These are phyloP conservation scores for Melampsora americana DNA, from an alignment of 1,284 basidiomycete species.

Conservation along the genomic window DNA sequence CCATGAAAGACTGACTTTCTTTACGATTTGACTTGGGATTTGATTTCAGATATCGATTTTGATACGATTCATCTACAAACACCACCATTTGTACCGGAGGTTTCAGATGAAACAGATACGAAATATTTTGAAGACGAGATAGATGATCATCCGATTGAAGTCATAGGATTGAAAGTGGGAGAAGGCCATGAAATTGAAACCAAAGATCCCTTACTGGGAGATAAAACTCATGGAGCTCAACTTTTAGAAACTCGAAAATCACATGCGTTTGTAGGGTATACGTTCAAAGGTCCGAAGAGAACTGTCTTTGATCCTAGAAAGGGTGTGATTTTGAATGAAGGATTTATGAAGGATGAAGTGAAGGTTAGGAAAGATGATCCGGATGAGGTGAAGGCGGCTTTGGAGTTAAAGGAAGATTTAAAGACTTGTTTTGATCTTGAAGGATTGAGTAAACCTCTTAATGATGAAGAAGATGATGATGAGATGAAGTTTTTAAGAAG, in stretches of 20 bases:
- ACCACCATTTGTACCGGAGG: conserved; percentile 82
- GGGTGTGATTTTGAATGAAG: conserved; percentile 10
- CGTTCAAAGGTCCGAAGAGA: conserved; percentile 57
- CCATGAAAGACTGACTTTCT: neutral
- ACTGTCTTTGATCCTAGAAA: conserved; percentile 42
- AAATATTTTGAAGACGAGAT: conserved; percentile 70
- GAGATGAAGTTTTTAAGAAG: too few species aligned
- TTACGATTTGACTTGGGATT: neutral
- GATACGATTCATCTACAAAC: conserved; percentile 70
- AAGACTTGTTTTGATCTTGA: too few species aligned
- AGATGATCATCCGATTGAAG: conserved; percentile 79
- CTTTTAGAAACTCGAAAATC: conserved; percentile 86
- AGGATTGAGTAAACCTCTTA: too few species aligned
- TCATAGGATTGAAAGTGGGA: conserved; percentile 66
- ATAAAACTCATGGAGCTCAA: conserved; percentile 76
- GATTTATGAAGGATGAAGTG: neutral
- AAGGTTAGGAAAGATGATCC: too few species aligned
- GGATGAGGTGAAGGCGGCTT: too few species aligned
- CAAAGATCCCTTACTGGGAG: conserved; percentile 77
- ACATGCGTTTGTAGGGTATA: conserved; percentile 82
- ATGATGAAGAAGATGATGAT: too few species aligned
- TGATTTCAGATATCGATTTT: conserved; percentile 65
- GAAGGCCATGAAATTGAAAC: conserved; percentile 76
- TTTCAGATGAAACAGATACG: conserved; percentile 75
- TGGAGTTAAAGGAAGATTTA: too few species aligned